Evolutionary conservation across 169 alveolate genomes (phyloP).

Genomic region (Plasmodium reichenowi): DNA sequence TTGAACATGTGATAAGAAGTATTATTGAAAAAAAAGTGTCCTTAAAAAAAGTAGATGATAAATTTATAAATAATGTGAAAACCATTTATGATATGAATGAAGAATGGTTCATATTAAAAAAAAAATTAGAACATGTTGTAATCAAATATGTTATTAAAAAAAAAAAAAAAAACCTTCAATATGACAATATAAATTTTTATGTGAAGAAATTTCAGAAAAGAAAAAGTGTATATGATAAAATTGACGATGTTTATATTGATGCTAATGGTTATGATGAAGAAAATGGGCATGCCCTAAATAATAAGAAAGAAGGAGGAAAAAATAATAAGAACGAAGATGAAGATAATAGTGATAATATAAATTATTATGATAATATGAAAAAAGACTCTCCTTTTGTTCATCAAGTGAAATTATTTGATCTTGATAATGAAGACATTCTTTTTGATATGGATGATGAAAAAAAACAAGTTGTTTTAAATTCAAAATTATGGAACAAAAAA

Average conservation of each 20-base stretch:
- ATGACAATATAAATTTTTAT: slow-evolving; percentile 70
- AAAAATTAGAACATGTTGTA: slow-evolving; percentile 39
- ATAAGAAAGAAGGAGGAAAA: not conserved
- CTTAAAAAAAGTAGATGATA: slow-evolving; percentile 52
- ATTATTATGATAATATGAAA: not conserved
- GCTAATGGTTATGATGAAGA: slow-evolving; percentile 6
- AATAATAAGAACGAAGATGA: slow-evolving; percentile 20
- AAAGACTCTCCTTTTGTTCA: no score
- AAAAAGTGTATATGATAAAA: not conserved
- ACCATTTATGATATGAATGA: slow-evolving; percentile 17
- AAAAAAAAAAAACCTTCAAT: slow-evolving; percentile 43
- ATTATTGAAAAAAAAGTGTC: slow-evolving; percentile 29
- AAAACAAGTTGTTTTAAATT: slow-evolving; percentile 36
- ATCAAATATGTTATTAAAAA: slow-evolving; percentile 69
- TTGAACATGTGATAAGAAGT: slow-evolving; percentile 13
- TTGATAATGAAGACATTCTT: slow-evolving; percentile 13
- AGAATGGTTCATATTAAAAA: slow-evolving; percentile 35
- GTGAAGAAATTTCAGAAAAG: slow-evolving; percentile 42
- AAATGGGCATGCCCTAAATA: not conserved
- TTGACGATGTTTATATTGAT: not conserved
- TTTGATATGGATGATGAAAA: slow-evolving; percentile 32
- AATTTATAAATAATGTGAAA: slow-evolving; percentile 28
- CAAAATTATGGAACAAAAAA: slow-evolving; percentile 49
- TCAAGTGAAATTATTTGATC: slow-evolving; percentile 23
- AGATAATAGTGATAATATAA: not conserved